Base-by-base conservation (phyloP, 2,329 filamentous ascomycete species). In the Karstenula rhodostoma region DNA sequence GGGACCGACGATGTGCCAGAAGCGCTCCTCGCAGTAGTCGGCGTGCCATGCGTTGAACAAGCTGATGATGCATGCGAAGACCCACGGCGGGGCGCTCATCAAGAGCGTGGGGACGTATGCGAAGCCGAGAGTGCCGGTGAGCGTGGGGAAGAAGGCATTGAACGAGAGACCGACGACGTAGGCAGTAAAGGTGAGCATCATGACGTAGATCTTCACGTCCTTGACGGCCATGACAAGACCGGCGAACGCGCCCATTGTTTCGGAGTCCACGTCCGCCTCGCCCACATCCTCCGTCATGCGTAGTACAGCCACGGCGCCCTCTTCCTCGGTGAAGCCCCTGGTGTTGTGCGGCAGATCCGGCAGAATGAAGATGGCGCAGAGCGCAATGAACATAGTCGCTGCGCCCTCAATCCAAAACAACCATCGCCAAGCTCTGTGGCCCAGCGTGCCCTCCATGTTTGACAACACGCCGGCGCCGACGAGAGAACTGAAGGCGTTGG, bases 161-260 rank as follows among this genome's bases (percentile, higher is more conserved):
- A 76, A 77, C 0, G 63, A 67, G 1, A 76, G 73, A 2, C 86
- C 86, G 6, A 88, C 80, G 8, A 88, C 85, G 62, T 88, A 88
- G 3, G 86, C 84, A 3, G 85, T 86, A 59, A 88, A 85, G 1
- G 85, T 86, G 7, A 89, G 57, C 82, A 87, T 88, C 84, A 89
- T 85, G 61, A 89, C 68, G 68, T 88, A 89, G 62, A 88, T 86
- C 78, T 89, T 89, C 64, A 77, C 17, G 62, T 89, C 87, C 73
- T 85, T 86, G 52, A 88, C 69, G 0, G 86, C 85, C 82, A 89
- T 85, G 55, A 84, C 78, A 32, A 87, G 73, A 10, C 87, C 87
- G 9, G 81, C 81, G 61, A 86, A 83, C 2, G 79, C 69, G 3
- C 82, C 82, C 66, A 86, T 80, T n/a, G 82, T 80, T 0, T 78